Evolutionary conservation across 371 early-diverging fungal species (phyloP).

Genomic region (Mortierella sp.): DNA sequence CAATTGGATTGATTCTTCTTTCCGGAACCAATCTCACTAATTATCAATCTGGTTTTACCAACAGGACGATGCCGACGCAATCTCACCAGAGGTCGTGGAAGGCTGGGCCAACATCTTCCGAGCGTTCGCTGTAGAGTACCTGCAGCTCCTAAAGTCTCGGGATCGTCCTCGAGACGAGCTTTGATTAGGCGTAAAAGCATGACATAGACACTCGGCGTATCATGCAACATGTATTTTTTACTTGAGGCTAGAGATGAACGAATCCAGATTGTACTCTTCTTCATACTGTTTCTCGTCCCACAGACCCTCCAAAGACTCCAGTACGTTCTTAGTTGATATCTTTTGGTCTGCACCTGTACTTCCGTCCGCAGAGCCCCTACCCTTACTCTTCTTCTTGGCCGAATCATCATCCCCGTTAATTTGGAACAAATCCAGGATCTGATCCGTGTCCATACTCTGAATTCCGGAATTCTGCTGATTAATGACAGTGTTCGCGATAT

Average conservation of each 20-base stretch:
- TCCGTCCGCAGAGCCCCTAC: slow-evolving; percentile 18
- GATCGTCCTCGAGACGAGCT: slow-evolving; percentile 38
- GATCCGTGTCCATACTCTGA: slow-evolving; percentile 93
- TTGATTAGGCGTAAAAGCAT: background rate
- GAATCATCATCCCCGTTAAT: slow-evolving; percentile 60
- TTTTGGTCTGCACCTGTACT: slow-evolving; percentile 53
- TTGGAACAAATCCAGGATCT: slow-evolving; percentile 93
- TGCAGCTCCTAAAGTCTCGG: slow-evolving; percentile 54
- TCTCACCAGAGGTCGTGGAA: slow-evolving; percentile 57
- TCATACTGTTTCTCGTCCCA: slow-evolving; percentile 98
- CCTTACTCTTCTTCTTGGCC: slow-evolving; percentile 51
- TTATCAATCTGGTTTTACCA: background rate
- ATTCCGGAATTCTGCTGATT: slow-evolving; percentile 97
- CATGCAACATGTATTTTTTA: slow-evolving; percentile 30
- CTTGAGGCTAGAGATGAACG: slow-evolving; percentile 79
- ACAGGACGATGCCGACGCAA: slow-evolving; percentile 57
- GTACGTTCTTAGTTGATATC: slow-evolving; percentile 76
- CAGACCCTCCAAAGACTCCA: slow-evolving; percentile 87
- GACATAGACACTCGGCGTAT: too few species aligned
- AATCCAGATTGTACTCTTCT: slow-evolving; percentile 86
- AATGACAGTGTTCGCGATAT: slow-evolving; percentile 97
- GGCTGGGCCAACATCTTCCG: slow-evolving; percentile 64
- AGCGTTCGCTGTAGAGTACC: slow-evolving; percentile 66
- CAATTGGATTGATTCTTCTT: background rate
- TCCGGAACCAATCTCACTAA: background rate